These are phyloP conservation scores for Lasiodiplodia gonubiensis DNA, from an alignment of 2,329 filamentous ascomycete genomes.

Conservation along the genomic window DNA sequence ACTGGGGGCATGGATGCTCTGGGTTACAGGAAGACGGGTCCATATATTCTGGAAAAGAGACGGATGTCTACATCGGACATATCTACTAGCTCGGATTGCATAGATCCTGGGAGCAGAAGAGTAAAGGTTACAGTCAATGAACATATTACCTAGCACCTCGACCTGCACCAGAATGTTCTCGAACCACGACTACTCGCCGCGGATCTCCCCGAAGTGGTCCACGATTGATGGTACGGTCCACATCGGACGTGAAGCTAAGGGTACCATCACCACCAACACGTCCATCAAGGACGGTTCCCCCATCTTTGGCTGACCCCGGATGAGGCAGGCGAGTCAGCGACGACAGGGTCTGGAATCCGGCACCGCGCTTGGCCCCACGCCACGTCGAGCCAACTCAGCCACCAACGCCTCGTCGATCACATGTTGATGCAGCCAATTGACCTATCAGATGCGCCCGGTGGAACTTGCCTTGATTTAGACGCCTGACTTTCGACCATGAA, in stretches of 20 bases:
- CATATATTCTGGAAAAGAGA: not conserved
- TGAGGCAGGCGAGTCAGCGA: not conserved
- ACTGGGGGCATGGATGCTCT: slow-evolving; percentile 21
- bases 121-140: not conserved
- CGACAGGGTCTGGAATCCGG: slow-evolving; percentile 7
- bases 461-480: not conserved
- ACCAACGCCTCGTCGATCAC: not conserved
- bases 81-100: slow-evolving; percentile 15
- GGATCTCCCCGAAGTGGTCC: not conserved
- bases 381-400: slow-evolving; percentile 12
- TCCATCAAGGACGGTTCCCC: not conserved
- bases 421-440: not conserved
- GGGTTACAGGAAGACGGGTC: slow-evolving; percentile 13
- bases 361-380: slow-evolving; percentile 7
- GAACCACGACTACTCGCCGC: not conserved
- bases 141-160: not conserved
- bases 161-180: not conserved
- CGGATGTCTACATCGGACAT: slow-evolving; percentile 2
- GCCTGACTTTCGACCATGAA: not conserved
- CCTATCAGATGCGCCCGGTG: not conserved
- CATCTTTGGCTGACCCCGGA: not conserved
- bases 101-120: slow-evolving; percentile 3
- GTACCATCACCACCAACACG: not conserved
- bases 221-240: too few relatives aligned
- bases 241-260: too few relatives aligned